Percentiles rank a stretch among this genome's conserved stretches.
Conservation (phyloP, 73 alveolate species). For the Urostyla sp. region DNA sequence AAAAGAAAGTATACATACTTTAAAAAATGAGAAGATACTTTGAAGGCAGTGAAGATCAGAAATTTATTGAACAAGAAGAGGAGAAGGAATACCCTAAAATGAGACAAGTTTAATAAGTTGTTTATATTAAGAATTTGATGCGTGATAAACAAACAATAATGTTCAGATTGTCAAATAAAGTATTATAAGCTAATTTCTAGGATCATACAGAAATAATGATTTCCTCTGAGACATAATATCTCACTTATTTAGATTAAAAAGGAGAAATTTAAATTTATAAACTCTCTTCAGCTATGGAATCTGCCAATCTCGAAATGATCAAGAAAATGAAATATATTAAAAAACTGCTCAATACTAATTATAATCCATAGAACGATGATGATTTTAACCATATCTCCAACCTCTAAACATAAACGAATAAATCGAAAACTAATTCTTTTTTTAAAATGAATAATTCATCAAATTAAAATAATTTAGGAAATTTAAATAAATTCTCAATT, state of each 20-base stretch:
- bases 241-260: conserved; percentile 78
- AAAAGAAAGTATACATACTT: conserved; percentile 75
- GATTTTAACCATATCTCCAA: too few relatives aligned
- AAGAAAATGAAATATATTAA: conserved; percentile 82
- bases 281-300: conserved; percentile 74
- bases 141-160: conserved; percentile 81
- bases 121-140: conserved; percentile 71
- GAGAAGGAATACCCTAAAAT: neutral
- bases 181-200: conserved; percentile 80
- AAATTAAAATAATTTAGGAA: too few relatives aligned
- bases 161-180: conserved; percentile 79
- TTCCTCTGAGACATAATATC: conserved; percentile 69
- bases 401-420: too few relatives aligned
- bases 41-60: conserved; percentile 21
- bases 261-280: conserved; percentile 71
- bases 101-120: neutral
- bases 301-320: conserved; percentile 79
- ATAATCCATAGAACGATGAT: too few relatives aligned
- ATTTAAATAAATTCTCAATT: too few relatives aligned
- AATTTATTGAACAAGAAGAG: neutral
- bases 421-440: too few relatives aligned
- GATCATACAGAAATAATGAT: conserved; percentile 83
- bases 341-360: too few relatives aligned
- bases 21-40: conserved; percentile 71
- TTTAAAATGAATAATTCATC: too few relatives aligned